Evolutionary conservation across 1,284 basidiomycete species (phyloP), one percentile per base, ranked within the genome.

Genomic region (Ceratobasidium sp.): DNA sequence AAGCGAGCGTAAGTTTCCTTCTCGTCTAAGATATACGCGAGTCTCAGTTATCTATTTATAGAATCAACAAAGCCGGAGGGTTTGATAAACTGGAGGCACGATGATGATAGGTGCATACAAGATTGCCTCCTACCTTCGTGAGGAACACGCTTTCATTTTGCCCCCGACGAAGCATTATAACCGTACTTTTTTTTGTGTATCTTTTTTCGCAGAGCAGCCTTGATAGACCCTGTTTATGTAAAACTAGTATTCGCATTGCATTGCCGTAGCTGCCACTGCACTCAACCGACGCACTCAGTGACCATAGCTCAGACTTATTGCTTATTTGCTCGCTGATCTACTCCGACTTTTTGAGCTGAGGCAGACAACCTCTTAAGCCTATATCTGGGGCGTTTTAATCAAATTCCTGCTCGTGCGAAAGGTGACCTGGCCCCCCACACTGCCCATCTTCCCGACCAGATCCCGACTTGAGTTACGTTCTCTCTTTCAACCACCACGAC

Each of bases 1-100:
- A 87, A 82, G 79, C 80, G 85, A 75, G 78, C 79, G 80, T 80
- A 75, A 53, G 80, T 79, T 14, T 6, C 44, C 19, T 65, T 56
- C 17, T 48, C 7, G 15, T 51, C 57, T 31, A 17, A 6, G 15
- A 31, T n/a, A 24, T 41, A 11, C 50, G n/a, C 6, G 22, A 24
- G 41, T 1, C 27, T 60, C 4, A 31, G 7, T 47, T 14, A 56
- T 19, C n/a, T 60, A 33, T 47, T 50, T 53, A 22, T 54, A 77
- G 76, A 48, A 74, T 77, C 33, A 72, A 64, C 36, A 77, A 76
- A 59, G 76, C 75, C 11, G 76, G 76, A 31, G 76, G 76, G 7
- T 51, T 75, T 17, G 57, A 75, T 14, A 75, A 75, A 66, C 63
- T 75, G 11, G 62, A 59, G 24, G 57, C 56, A 1, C 14, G 27